A percentile compares a stretch with the other conserved stretches of the same genome.
phyloP scores from a whole-genome alignment of 2,329 filamentous ascomycete genomes.

The Nakataea oryzae region DNA sequence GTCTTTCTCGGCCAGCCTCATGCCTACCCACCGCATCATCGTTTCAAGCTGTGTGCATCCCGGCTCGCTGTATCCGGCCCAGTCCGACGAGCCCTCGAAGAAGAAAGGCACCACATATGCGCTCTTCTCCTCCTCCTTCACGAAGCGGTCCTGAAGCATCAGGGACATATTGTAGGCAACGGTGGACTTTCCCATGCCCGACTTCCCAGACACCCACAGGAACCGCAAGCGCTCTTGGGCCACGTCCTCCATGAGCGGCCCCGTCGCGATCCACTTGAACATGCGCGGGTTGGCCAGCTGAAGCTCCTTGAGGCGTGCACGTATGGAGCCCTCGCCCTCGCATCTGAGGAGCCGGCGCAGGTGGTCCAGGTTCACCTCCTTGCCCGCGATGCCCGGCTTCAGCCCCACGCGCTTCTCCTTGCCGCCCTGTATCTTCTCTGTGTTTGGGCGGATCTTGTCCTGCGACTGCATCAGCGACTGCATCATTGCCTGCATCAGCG shows the following conservation, averaged over 20 bases:
- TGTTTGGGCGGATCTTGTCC: background rate
- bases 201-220: background rate
- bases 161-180: background rate
- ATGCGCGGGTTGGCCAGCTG: background rate
- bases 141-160: background rate
- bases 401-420: background rate
- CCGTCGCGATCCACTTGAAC: slow-evolving; percentile 1
- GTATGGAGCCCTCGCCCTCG: slow-evolving; percentile 1
- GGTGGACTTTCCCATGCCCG: slow-evolving; percentile 1
- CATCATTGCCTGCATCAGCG: too few relatives aligned
- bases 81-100: background rate
- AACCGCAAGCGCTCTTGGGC: background rate
- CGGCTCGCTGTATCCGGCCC: background rate
- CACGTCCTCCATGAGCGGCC: background rate
- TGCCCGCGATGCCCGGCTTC: background rate
- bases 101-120: slow-evolving; percentile 2
- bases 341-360: background rate
- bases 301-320: background rate
- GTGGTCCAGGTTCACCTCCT: background rate
- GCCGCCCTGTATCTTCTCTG: background rate
- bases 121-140: background rate
- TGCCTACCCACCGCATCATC: slow-evolving; percentile 2
- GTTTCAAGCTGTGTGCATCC: background rate
- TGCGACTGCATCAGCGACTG: background rate
- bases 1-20: slow-evolving; percentile 1